Percentiles rank a stretch among this genome's conserved stretches.
Evolutionary conservation across 225 moss, liverwort and hornwort genomes (phyloP).

Genomic region (Straminergon stramineum): DNA sequence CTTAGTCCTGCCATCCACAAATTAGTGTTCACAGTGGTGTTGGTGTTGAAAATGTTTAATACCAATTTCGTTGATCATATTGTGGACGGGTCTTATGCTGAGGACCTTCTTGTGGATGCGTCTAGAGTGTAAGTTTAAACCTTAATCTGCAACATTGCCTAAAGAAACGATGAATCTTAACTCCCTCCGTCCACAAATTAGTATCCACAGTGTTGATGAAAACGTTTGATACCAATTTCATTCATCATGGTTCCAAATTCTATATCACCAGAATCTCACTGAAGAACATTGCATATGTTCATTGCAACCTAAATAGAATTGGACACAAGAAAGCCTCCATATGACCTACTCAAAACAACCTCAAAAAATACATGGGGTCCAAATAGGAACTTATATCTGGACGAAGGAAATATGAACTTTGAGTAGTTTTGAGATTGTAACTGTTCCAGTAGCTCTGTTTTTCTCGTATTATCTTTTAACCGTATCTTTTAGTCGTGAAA

Average conservation of each 20-base stretch:
- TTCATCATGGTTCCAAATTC: neutral
- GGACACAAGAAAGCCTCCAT: neutral
- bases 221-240: neutral
- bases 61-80: neutral
- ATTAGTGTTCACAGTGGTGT: neutral
- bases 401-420: neutral
- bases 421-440: neutral
- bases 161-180: neutral
- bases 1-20: neutral
- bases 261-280: neutral
- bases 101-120: constrained; percentile 59
- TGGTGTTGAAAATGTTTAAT: neutral
- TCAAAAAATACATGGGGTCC: neutral
- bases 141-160: neutral
- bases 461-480: neutral
- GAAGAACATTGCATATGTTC: neutral
- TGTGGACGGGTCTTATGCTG: constrained; percentile 39
- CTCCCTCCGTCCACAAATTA: neutral
- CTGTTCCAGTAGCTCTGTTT: neutral
- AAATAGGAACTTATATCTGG: neutral
- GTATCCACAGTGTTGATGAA: neutral
- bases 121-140: constrained; percentile 19
- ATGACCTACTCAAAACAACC: neutral
- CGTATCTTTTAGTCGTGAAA: neutral
- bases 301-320: neutral